Percentiles rank a stretch among this genome's conserved stretches.
Evolutionary conservation across 2,329 filamentous ascomycete genomes (phyloP).

Genomic region (Thielaviopsis cerberus): DNA sequence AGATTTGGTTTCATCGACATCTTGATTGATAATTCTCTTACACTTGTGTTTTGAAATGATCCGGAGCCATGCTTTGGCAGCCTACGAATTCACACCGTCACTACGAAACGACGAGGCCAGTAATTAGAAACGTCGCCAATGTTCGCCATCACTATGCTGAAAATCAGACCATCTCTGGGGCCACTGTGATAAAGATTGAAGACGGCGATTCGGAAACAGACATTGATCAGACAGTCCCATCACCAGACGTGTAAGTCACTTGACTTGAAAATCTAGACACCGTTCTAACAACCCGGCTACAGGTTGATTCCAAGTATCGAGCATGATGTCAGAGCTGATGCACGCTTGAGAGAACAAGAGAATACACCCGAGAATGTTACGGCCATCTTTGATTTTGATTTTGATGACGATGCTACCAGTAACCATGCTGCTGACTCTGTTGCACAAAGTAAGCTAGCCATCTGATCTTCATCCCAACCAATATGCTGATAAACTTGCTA

Average conservation of each 20-base stretch:
- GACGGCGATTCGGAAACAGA: not conserved
- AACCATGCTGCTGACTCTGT: not conserved
- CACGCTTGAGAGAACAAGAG: not conserved
- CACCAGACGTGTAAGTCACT: not conserved
- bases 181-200: not conserved
- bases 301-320: constrained; percentile 2
- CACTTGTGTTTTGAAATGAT: too few species aligned
- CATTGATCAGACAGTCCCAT: not conserved
- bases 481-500: too few species aligned
- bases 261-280: too few species aligned
- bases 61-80: not conserved
- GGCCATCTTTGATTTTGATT: constrained; percentile 7
- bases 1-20: not conserved
- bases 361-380: not conserved
- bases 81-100: not conserved
- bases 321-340: not conserved
- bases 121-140: not conserved
- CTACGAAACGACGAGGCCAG: not conserved
- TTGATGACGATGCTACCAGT: not conserved
- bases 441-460: not conserved
- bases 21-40: not conserved
- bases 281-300: not conserved
- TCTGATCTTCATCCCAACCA: too few species aligned
- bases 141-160: constrained; percentile 1
- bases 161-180: not conserved